Conservation (phyloP, 768 basidiomycete species). For the Royoungia palumana region DNA sequence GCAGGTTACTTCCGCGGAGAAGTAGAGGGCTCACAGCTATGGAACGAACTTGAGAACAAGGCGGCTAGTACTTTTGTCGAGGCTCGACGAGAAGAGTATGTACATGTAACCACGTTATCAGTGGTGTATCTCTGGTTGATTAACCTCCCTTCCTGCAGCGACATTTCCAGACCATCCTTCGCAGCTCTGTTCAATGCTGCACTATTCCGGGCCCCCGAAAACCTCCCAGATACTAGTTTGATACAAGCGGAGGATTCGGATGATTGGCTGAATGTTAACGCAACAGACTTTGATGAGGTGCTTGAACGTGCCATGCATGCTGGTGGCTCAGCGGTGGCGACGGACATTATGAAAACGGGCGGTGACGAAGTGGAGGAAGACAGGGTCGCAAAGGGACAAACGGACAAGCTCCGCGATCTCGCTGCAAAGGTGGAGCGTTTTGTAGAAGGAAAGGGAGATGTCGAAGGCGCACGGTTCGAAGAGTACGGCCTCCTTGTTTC, state of each 20-base stretch:
- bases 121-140: conserved; percentile 2
- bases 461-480: conserved; percentile 86
- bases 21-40: conserved; percentile 69
- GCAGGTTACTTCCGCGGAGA: conserved; percentile 79
- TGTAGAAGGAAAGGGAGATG: conserved; percentile 82
- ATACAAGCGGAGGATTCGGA: conserved; percentile 64
- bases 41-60: conserved; percentile 69
- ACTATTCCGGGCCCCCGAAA: conserved; percentile 41
- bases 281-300: conserved; percentile 71
- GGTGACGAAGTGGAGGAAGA: conserved; percentile 33
- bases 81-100: conserved; percentile 65
- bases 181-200: conserved; percentile 68
- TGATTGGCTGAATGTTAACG: conserved; percentile 82
- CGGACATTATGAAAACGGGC: conserved; percentile 52
- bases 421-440: conserved; percentile 88
- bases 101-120: conserved; percentile 7
- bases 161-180: conserved; percentile 70
- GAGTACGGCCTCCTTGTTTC: conserved; percentile 58
- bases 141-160: conserved; percentile 31
- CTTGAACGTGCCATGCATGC: conserved; percentile 43
- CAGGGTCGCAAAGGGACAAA: conserved; percentile 58
- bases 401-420: conserved; percentile 65
- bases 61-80: conserved; percentile 67
- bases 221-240: conserved; percentile 13
- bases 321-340: conserved; percentile 10